phyloP scores from a whole-genome alignment of 768 basidiomycete species.

The Tulasnella sp. region DNA sequence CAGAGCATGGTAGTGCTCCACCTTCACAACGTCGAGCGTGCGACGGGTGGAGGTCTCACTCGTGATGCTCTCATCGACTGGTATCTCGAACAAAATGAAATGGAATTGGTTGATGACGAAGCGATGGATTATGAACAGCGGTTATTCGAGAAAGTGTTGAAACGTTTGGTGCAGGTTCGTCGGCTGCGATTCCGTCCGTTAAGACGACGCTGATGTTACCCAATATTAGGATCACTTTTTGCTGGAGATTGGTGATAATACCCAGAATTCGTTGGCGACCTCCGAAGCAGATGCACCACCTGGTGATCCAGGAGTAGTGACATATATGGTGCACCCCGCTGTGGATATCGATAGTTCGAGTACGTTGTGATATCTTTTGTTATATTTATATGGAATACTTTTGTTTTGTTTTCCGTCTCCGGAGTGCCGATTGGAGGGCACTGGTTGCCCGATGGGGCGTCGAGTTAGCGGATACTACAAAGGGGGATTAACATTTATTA shows the following conservation, averaged over 20 bases:
- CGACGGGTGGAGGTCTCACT: conserved; percentile 64
- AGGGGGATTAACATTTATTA: too few species aligned
- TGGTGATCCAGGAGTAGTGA: conserved; percentile 52
- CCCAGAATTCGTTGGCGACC: conserved; percentile 58
- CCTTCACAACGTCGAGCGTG: conserved; percentile 61
- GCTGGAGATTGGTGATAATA: conserved; percentile 70
- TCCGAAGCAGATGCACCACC: conserved; percentile 46
- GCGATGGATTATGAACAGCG: conserved; percentile 86
- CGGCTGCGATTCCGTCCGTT: neutral
- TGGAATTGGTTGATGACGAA: conserved; percentile 68
- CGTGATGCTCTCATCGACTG: conserved; percentile 89
- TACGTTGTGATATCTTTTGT: too few species aligned
- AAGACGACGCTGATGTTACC: neutral
- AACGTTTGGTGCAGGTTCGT: conserved; percentile 79
- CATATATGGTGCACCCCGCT: conserved; percentile 83
- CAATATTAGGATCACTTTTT: conserved; percentile 62
- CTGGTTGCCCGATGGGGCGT: too few species aligned
- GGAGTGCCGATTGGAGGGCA: too few species aligned
- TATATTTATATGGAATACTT: neutral
- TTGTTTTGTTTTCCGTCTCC: neutral
- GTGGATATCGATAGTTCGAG: conserved; percentile 56
- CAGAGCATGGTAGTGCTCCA: conserved; percentile 82
- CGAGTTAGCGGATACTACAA: too few species aligned
- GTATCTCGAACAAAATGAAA: conserved; percentile 87
- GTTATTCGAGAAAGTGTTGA: conserved; percentile 77